Conservation (phyloP, 805 yeast genomes). For the Saturnispora quitensis region DNA sequence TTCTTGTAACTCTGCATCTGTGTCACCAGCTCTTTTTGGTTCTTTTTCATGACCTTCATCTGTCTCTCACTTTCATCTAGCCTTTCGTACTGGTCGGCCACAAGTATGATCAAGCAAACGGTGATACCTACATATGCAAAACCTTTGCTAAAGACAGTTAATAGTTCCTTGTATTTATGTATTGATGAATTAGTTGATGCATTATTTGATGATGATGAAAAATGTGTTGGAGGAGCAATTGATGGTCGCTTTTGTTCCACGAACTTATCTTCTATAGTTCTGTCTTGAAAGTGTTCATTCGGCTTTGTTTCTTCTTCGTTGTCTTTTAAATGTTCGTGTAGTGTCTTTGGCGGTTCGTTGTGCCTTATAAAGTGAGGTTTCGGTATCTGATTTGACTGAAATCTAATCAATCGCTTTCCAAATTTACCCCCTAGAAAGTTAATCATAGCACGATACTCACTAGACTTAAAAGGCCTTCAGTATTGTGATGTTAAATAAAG, state of each 20-base stretch:
- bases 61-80: slow-evolving; percentile 21
- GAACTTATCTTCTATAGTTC: background rate
- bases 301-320: background rate
- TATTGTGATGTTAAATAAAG: background rate
- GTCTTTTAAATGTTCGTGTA: slow-evolving; percentile 9
- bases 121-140: slow-evolving; percentile 12
- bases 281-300: background rate
- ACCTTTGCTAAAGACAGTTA: slow-evolving; percentile 4
- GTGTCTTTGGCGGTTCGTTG: slow-evolving; percentile 24
- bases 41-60: slow-evolving; percentile 17
- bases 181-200: background rate
- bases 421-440: background rate
- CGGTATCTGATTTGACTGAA: slow-evolving; percentile 2
- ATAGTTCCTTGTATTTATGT: background rate
- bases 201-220: slow-evolving; percentile 5
- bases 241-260: background rate
- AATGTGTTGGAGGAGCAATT: background rate
- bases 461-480: background rate
- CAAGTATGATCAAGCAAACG: slow-evolving; percentile 4
- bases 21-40: slow-evolving; percentile 33
- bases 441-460: background rate
- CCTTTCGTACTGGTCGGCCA: slow-evolving; percentile 17
- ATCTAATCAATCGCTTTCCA: background rate
- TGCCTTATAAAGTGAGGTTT: slow-evolving; percentile 21
- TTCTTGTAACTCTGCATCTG: slow-evolving; percentile 42